A percentile compares a stretch with the other conserved stretches of the same genome.
phyloP scores from a whole-genome alignment of 257 asterid species.

The Scutellaria baicalensis region DNA sequence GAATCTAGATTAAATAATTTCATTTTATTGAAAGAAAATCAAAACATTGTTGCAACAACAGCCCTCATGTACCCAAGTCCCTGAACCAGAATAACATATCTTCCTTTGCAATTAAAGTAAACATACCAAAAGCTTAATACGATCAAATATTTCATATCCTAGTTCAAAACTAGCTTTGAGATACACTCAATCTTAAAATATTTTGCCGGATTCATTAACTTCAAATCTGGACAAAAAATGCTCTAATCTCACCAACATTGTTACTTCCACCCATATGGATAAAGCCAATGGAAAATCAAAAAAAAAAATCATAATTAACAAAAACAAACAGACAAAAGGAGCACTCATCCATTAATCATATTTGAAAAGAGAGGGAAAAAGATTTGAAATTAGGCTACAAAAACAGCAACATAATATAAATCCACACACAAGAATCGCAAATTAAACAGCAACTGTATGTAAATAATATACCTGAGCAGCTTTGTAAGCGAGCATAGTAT shows the following conservation, averaged over 20 bases:
- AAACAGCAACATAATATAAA: background rate
- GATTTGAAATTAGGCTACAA: background rate
- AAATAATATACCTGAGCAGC: slow-evolving; percentile 43
- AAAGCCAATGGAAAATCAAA: background rate
- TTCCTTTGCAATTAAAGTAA: background rate
- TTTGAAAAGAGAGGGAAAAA: background rate
- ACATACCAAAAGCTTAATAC: background rate
- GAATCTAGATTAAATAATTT: background rate
- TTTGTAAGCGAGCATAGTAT: slow-evolving; percentile 53
- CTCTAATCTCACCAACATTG: background rate
- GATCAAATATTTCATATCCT: background rate
- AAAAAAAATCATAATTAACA: background rate
- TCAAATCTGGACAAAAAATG: background rate
- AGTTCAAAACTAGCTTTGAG: background rate
- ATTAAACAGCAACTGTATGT: background rate
- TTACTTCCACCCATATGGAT: background rate
- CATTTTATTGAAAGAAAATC: background rate
- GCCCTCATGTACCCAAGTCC: background rate
- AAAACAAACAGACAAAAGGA: background rate
- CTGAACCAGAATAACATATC: background rate
- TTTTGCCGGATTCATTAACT: background rate
- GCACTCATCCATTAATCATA: slow-evolving; percentile 3
- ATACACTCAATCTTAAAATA: background rate
- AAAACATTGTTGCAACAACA: background rate
- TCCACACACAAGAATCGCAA: background rate